phyloP scores from a whole-genome alignment of 129 eudicot species.

The Helichrysum umbraculigerum region DNA sequence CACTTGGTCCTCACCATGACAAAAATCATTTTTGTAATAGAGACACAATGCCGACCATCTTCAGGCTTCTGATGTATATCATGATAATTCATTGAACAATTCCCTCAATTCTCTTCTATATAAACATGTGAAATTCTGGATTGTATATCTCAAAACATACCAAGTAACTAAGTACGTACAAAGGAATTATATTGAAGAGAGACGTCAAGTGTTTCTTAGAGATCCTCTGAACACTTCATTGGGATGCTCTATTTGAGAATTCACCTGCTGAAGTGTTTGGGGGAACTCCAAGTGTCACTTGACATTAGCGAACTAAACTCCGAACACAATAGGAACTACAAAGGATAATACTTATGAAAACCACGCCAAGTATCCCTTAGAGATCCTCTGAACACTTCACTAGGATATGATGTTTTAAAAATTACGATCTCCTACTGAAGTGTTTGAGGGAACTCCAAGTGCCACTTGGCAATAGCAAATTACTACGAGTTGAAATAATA shows the following conservation, averaged over 20 bases:
- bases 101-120: background rate
- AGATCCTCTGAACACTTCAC: constrained; percentile 27
- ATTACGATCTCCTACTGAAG: background rate
- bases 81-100: background rate
- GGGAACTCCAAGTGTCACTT: constrained; percentile 29
- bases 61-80: constrained; percentile 9
- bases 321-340: background rate
- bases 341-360: background rate
- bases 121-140: background rate
- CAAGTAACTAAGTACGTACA: background rate
- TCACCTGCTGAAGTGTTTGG: constrained; percentile 32
- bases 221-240: constrained; percentile 34
- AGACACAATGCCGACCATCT: constrained; percentile 27
- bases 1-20: constrained; percentile 20
- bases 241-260: background rate
- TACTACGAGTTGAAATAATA: background rate
- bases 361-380: background rate
- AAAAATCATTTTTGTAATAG: constrained; percentile 1
- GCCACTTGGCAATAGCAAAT: constrained; percentile 8
- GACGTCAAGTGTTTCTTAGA: constrained; percentile 21
- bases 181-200: background rate
- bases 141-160: background rate
- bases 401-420: background rate
- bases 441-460: constrained; percentile 26
- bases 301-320: background rate